Base-by-base conservation (phyloP, 768 basidiomycete species). In the Fomitopsis pulvina region DNA sequence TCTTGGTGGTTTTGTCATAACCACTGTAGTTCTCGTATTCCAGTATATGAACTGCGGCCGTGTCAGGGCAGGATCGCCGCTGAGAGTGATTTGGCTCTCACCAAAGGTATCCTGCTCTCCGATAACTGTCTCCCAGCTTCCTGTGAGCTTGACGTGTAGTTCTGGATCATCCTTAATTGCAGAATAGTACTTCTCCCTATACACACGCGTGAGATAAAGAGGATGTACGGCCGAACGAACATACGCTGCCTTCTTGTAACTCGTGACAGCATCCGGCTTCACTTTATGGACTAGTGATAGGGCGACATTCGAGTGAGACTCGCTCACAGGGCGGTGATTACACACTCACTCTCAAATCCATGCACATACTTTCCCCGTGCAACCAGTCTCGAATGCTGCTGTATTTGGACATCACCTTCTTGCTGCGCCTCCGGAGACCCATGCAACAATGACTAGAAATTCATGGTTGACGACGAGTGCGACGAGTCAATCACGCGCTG, bases 1-100 rank as follows among this genome's bases (percentile, higher is more conserved):
- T 74, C 47, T 71, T 66, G 40, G 75, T 77, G 18, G 85, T 82
- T 66, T 82, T 82, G 70, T 97, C 95, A 56, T 82, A 91, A 9
- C 93, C 93, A 27, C 76, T 80, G 66, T 92, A 90, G 53, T 94
- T 93, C 70, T 96, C 92, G 63, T 95, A 95, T 68, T 97, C 95
- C 25, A 96, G 72, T 56, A 95, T 91, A 57, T 83, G 81, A 22
- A 75, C 76, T 78, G 46, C 5, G 28, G 46, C 25, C 34, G 2
- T 55, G 45, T 48, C 48, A 29, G 50, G 26, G 7, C 18, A 10
- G 29, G 18, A 29, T 32, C 49, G 30, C 3, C n/a, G n/a, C 9
- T 28, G 11, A 37, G 16, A 3, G 38, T 16, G 28, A n/a, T 20
- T 4, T 25, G n/a, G 45, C 27, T 57, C 74, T 52, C 43, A 81